A percentile compares a stretch with the other conserved stretches of the same genome.
Conservation (phyloP, 2,329 filamentous ascomycete species). For the Aspergillus sp. region DNA sequence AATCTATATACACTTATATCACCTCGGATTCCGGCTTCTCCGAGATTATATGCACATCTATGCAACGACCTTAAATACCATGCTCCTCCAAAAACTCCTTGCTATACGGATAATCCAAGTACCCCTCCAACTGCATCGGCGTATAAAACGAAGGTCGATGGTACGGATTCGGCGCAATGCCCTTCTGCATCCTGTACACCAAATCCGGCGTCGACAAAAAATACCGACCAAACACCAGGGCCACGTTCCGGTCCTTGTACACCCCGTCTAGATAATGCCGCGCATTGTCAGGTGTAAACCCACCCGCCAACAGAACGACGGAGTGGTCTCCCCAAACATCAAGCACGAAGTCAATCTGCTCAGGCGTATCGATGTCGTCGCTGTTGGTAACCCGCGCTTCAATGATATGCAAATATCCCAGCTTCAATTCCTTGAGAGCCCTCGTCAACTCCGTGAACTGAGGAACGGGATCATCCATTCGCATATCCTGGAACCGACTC, state of each 20-base stretch:
- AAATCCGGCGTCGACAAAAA: constrained; percentile 23
- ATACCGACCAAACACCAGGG: constrained; percentile 29
- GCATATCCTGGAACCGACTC: constrained; percentile 38
- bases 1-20: not conserved
- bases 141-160: constrained; percentile 15
- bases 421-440: constrained; percentile 42
- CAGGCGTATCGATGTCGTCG: constrained; percentile 1
- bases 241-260: constrained; percentile 16
- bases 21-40: not conserved
- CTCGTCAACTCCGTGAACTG: constrained; percentile 55
- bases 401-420: constrained; percentile 56
- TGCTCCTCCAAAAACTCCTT: constrained; percentile 4
- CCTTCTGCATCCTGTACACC: constrained; percentile 12
- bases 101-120: constrained; percentile 27
- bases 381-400: constrained; percentile 41
- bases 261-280: constrained; percentile 24
- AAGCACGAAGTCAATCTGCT: constrained; percentile 35
- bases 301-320: constrained; percentile 45
- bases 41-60: not conserved
- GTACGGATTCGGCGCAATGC: constrained; percentile 12
- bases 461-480: constrained; percentile 53
- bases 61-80: not conserved
- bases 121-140: constrained; percentile 6
- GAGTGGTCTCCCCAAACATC: constrained; percentile 37
- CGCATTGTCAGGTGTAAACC: constrained; percentile 34